Conservation (phyloP, 345 rosid genomes). For the Triadica sebifera region DNA sequence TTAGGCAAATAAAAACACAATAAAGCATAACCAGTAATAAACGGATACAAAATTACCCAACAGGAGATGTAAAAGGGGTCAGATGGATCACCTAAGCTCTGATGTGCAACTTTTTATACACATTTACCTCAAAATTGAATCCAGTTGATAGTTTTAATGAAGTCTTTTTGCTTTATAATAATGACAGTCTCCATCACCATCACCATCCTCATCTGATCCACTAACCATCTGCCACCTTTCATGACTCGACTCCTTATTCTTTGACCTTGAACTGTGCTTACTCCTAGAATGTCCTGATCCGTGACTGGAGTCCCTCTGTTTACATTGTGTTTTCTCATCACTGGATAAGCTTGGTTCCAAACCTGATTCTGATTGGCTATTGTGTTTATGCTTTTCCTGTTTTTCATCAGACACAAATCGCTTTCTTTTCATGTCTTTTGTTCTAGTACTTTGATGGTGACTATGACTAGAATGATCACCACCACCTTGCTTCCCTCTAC, state of each 20-base stretch:
- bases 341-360: constrained; percentile 20
- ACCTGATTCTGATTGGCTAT: constrained; percentile 27
- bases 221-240: constrained; percentile 47
- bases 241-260: constrained; percentile 16
- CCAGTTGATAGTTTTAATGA: constrained; percentile 20
- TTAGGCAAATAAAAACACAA: constrained; percentile 10
- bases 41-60: constrained; percentile 28
- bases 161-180: constrained; percentile 25
- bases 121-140: constrained; percentile 37
- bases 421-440: constrained; percentile 24
- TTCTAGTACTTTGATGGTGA: constrained; percentile 15
- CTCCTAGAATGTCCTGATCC: constrained; percentile 18
- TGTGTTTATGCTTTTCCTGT: constrained; percentile 20
- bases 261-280: constrained; percentile 12
- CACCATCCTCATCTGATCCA: constrained; percentile 22
- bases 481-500: constrained; percentile 19
- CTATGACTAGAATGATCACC: constrained; percentile 28
- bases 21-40: constrained; percentile 11
- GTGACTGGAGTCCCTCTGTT: constrained; percentile 24
- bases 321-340: constrained; percentile 17
- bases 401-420: constrained; percentile 12
- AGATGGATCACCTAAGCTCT: constrained; percentile 21
- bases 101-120: constrained; percentile 33
- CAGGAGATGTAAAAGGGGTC: constrained; percentile 20
- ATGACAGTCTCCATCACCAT: constrained; percentile 20